Evolutionary conservation across 306 rosid genomes (phyloP), one percentile per base, ranked within the genome.

Genomic region (Hippophae gyantsensis): DNA sequence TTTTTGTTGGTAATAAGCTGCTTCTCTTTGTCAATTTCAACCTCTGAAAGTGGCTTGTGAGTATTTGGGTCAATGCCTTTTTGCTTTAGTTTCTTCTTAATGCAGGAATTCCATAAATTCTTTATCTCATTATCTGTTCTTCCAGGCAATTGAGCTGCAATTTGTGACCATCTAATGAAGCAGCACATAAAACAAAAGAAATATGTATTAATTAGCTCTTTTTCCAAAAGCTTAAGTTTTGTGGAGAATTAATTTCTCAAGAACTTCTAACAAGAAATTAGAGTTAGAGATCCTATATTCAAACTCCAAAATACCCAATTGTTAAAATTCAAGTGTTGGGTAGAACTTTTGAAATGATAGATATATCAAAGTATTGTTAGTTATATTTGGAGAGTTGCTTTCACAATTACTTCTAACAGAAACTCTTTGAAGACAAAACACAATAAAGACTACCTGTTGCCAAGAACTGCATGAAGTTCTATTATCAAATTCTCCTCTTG

Each of bases 111-210:
- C 98, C 98, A 92, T 51, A 92, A 50, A 44, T 92, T 92, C 43
- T 92, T 92, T 26, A 92, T 92, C 79, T 92, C 98, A 60, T 92
- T 92, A 54, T 87, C 96, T 0, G 96, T 92, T 78, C 98, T 85
- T 69, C 98, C 98, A 0, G 98, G 96, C 62, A 92, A 68, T 60
- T 87, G 96, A 9, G 87, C 95, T 10, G 98, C 96, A 68, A 92
- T 92, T 74, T 83, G 98, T 18, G 98, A 92, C 98, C 98, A 87
- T 74, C 98, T 90, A 69, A 8, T 6, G 12, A 18, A 18, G 23
- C 23, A 18, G 23, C 23, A 18, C 58, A 8, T 47, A 58, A 7
- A 9, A 46, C 49, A 46, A 12, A 7, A 7, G 48, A 12, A 45
- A 45, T 49, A 41, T 44, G 49, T 14, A 41, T 7, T 12, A n/a